Evolutionary conservation across 2,329 filamentous ascomycete genomes (phyloP), one percentile per base, ranked within the genome.

Genomic region (Fusarium sp.): DNA sequence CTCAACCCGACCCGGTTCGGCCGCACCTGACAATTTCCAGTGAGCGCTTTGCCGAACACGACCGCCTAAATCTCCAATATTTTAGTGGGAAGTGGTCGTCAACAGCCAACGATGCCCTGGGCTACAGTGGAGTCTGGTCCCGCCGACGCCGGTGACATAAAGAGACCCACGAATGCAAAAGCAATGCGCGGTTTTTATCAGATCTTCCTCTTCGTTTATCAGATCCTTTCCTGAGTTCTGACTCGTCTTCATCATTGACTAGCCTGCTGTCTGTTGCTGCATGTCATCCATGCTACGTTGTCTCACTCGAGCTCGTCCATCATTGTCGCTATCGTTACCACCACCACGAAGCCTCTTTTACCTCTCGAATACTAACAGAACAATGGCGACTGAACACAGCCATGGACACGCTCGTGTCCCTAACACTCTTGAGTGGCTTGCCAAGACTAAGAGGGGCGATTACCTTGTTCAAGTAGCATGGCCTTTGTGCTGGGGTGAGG

Each of bases 391-490:
- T 23, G 58, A 63, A 5, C 61, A 72, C 12, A 65, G 58, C 3
- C 60, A 71, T 30, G 66, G 69, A 16, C 58, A 53, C 21, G 74
- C 71, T 5, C 67, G 71, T 37, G 59, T 74, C 16, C 76, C 72
- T 5, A 77, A 77, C 37, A 75, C 76, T 0, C 69, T 69, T 13
- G 74, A 77, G 44, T 77, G 70, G 60, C 62, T 63, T 28, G 69
- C 72, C 9, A 60, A 71, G 45, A 73, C 76, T 1, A 63, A 61
- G 26, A 71, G 76, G 43, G 76, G 76, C 14, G 74, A 77, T 18
- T 79, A 78, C 30, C 63, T 77, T 6, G 60, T 79, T 7, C 77
- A 79, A 57, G 64, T 78, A 10, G 71, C 76, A 11, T 79, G 73
- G 73, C 77, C 76, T 11, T 30, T 77, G n/a, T 64, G 62, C 37